Evolutionary conservation across 2,329 filamentous ascomycete genomes (phyloP).

Genomic region (Fonsecaea monophora): DNA sequence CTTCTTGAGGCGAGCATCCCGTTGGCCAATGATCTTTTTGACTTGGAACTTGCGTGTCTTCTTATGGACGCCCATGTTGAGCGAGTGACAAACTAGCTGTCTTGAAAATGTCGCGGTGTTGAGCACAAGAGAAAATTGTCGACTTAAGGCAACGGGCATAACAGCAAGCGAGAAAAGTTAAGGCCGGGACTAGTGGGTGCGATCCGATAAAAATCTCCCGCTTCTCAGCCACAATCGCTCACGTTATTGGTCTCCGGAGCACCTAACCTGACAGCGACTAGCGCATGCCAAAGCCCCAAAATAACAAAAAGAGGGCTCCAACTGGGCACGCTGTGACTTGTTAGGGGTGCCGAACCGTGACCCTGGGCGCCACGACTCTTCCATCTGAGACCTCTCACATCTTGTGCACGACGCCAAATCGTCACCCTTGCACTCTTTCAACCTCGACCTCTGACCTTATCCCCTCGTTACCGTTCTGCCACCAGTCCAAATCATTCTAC

Average conservation of each 20-base stretch:
- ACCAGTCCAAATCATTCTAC: background rate
- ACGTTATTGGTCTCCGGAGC: background rate
- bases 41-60: conserved; percentile 87
- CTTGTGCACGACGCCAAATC: background rate
- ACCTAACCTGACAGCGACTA: conserved; percentile 13
- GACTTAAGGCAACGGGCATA: conserved; percentile 24
- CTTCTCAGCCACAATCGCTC: conserved; percentile 17
- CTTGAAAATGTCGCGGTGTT: background rate
- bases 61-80: conserved; percentile 82
- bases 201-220: conserved; percentile 9
- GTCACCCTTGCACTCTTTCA: conserved; percentile 25
- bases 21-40: conserved; percentile 82
- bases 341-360: background rate
- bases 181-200: conserved; percentile 27
- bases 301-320: conserved; percentile 12
- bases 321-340: background rate
- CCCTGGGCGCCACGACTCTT: conserved; percentile 4
- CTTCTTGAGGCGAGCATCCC: conserved; percentile 81
- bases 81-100: background rate
- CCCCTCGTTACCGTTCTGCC: conserved; percentile 3
- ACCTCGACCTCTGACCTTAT: background rate
- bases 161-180: conserved; percentile 15
- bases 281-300: conserved; percentile 22
- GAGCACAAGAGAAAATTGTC: conserved; percentile 23
- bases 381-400: conserved; percentile 20